phyloP scores from a whole-genome alignment of 1,139 yeast genomes.

The Kurtzmaniella quercitrusa region DNA sequence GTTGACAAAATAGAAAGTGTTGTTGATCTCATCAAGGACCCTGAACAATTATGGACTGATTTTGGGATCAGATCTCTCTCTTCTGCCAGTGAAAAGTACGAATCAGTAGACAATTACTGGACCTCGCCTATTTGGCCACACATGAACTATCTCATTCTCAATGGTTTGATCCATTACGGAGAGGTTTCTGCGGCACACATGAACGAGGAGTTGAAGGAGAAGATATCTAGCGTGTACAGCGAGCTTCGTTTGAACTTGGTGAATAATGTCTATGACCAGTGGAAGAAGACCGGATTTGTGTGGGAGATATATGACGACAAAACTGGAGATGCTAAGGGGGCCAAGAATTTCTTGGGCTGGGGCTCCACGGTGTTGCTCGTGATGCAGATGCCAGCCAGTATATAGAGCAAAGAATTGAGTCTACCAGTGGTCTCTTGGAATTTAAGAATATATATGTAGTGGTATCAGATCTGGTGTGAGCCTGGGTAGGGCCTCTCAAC shows the following conservation, averaged over 20 bases:
- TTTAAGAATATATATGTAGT: too few species aligned
- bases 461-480: too few species aligned
- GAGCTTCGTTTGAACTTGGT: conserved; percentile 65
- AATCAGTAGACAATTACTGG: conserved; percentile 91
- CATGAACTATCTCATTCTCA: conserved; percentile 78
- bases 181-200: conserved; percentile 15
- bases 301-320: conserved; percentile 88
- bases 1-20: conserved; percentile 48
- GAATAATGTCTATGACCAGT: conserved; percentile 59
- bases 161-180: conserved; percentile 58
- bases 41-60: conserved; percentile 70
- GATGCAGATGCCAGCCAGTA: conserved; percentile 69
- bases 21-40: conserved; percentile 58
- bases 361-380: conserved; percentile 76
- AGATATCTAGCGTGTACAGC: conserved; percentile 39
- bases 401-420: too few species aligned
- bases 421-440: too few species aligned
- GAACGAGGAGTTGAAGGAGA: conserved; percentile 32
- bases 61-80: conserved; percentile 84
- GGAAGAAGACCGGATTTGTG: conserved; percentile 74
- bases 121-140: conserved; percentile 93
- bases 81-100: conserved; percentile 58
- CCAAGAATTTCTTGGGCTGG: conserved; percentile 94
- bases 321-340: conserved; percentile 75
- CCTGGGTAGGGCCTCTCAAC: too few species aligned